Evolutionary conservation across 192 early-diverging fungal species (phyloP).

Genomic region (Mortierella alpina): DNA sequence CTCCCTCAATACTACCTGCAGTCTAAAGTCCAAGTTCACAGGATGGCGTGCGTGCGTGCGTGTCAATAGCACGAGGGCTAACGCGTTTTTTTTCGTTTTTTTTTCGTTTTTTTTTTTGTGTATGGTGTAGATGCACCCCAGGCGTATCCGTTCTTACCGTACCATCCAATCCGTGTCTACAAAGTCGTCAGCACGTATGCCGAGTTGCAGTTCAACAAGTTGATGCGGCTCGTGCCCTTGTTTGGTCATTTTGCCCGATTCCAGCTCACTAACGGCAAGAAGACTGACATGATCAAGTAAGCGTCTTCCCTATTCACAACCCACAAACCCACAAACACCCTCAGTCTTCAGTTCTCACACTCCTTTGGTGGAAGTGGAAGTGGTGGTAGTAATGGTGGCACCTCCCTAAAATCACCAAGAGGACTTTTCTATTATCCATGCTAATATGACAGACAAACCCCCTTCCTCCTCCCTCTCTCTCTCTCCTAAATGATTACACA

Average conservation of each 20-base stretch:
- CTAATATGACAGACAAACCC: not conserved
- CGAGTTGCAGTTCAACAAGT: slow-evolving; percentile 40
- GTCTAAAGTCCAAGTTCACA: too few species aligned
- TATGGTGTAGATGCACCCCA: slow-evolving; percentile 37
- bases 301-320: not conserved
- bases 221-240: slow-evolving; percentile 46
- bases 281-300: slow-evolving; percentile 53
- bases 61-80: not conserved
- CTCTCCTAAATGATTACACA: not conserved
- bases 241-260: slow-evolving; percentile 54
- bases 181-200: slow-evolving; percentile 54
- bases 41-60: too few species aligned
- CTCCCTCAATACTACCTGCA: not conserved
- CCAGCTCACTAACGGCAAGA: slow-evolving; percentile 53
- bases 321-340: too few species aligned
- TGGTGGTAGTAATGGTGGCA: too few species aligned
- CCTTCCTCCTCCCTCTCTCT: not conserved
- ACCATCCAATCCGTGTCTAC: slow-evolving; percentile 53
- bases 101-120: not conserved
- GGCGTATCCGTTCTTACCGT: slow-evolving; percentile 43
- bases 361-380: not conserved
- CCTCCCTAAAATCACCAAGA: too few species aligned
- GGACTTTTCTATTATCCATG: too few species aligned
- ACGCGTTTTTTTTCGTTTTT: not conserved
- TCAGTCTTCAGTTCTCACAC: too few species aligned